Base-by-base conservation (phyloP, 2,329 filamentous ascomycete species). In the Aspergillus fumigatus region DNA sequence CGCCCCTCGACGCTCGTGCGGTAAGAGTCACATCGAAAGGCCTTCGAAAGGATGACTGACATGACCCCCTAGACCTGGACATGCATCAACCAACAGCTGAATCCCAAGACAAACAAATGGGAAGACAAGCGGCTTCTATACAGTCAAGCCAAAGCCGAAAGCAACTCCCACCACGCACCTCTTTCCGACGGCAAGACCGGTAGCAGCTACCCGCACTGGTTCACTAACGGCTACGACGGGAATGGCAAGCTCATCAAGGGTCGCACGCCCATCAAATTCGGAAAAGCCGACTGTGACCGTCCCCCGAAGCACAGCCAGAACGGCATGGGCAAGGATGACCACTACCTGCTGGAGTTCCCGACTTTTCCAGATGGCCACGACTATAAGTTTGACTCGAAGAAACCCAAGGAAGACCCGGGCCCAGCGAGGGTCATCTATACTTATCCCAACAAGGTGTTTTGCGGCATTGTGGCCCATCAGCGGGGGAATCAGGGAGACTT, bases 141-240 rank as follows among this genome's bases (percentile, higher is more conserved):
- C 21, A 47, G 26, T 17, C 23, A 47, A 9, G 21, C n/a, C 29
- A 51, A 38, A 11, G 49, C 49, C 19, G 49, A 51, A 6, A 51
- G 32, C 32, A 38, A 51, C 29, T 17, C 29, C 14, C 49, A 51
- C 49, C 27, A 38, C 19, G 29, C 49, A 11, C 49, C 49, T 25
- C 49, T 51, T 4, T 51, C 49, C 29, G 49, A 51, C 49, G 32
- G 32, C 49, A 51, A 38, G 21, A 26, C 32, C 9, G 49, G 49
- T 38, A 35, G n/a, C 49, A 51, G 49, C 29, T 51, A 51, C 29
- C 49, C 32, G 14, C 49, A 51, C 49, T 41, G 49, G 49, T 51
- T 51, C 19, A 51, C 49, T 3, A 51, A 51, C 29, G 49, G 49
- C 21, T 51, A 41, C 32, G 49, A 51, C 29, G 49, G 49, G 9